These are phyloP conservation scores for Alternaria hordeiaustralica DNA, from an alignment of 2,329 filamentous ascomycete species.

Conservation along the genomic window DNA sequence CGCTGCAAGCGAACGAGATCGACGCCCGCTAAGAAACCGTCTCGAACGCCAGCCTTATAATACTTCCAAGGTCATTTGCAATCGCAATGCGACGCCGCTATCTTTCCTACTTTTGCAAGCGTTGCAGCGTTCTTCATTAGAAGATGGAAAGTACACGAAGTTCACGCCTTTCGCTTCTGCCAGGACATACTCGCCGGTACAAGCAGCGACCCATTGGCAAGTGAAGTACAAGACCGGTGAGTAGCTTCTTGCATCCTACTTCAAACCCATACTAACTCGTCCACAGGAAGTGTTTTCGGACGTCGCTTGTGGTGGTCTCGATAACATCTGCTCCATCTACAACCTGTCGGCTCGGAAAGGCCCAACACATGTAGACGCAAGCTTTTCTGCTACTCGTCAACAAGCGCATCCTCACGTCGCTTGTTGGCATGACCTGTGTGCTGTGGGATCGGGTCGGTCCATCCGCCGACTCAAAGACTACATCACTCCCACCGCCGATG, in stretches of 20 bases:
- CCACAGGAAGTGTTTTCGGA: conserved; percentile 44
- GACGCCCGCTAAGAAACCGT: neutral
- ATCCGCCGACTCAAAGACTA: too few relatives aligned
- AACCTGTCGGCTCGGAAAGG: conserved; percentile 96
- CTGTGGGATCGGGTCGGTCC: too few relatives aligned
- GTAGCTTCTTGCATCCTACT: neutral
- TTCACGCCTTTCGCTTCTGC: neutral
- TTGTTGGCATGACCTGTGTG: conserved; percentile 99
- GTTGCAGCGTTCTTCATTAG: neutral
- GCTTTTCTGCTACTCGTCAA: conserved; percentile 95
- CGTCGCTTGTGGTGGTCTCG: conserved; percentile 95
- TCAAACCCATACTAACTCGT: neutral
- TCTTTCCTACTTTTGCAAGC: neutral
- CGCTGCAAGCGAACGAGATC: neutral
- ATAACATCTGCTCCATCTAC: conserved; percentile 99
- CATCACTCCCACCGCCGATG: too few relatives aligned
- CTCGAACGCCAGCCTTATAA: neutral
- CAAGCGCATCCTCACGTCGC: conserved; percentile 94
- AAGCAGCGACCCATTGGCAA: neutral
- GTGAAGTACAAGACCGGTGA: neutral
- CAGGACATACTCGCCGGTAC: neutral
- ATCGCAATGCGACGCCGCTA: neutral
- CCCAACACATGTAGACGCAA: conserved; percentile 96
- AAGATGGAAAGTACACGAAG: neutral
- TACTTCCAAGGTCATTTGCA: neutral